Percentiles rank a stretch among this genome's conserved stretches.
Evolutionary conservation across 1,284 basidiomycete genomes (phyloP).

Genomic region (Neolentinus lepideus): DNA sequence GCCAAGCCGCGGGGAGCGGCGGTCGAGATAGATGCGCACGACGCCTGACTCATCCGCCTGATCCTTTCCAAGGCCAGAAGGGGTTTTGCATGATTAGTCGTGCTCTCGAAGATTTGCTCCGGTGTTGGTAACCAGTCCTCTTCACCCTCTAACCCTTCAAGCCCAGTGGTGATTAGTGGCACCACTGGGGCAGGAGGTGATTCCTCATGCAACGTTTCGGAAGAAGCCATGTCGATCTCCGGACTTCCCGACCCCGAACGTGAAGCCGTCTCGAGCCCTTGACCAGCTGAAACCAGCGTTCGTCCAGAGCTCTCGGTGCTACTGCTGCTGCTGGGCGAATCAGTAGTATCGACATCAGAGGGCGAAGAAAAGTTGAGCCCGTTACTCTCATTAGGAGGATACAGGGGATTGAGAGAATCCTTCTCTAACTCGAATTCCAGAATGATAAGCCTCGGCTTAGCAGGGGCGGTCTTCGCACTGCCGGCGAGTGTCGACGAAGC

Average conservation of each 20-base stretch:
- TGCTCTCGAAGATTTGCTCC: conserved; percentile 69
- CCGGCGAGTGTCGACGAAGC: conserved; percentile 13
- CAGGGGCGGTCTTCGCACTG: conserved; percentile 5
- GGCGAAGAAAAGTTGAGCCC: conserved; percentile 22
- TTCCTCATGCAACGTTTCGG: neutral
- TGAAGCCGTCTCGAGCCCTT: conserved; percentile 12
- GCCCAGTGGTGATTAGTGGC: conserved; percentile 6
- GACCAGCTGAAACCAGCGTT: conserved; percentile 19
- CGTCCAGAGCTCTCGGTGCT: conserved; percentile 23
- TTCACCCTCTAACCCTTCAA: conserved; percentile 26
- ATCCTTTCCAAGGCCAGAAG: conserved; percentile 70
- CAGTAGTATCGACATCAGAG: conserved; percentile 9
- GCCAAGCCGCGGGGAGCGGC: neutral
- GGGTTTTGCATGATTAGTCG: conserved; percentile 67
- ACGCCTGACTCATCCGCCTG: conserved; percentile 35
- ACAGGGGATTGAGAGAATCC: conserved; percentile 71
- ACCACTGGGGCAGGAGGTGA: conserved; percentile 1
- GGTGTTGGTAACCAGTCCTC: conserved; percentile 42
- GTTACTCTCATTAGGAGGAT: conserved; percentile 29
- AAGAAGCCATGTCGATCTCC: neutral
- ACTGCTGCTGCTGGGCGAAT: conserved; percentile 14
- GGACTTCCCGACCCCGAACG: conserved; percentile 1
- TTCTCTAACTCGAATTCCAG: conserved; percentile 82
- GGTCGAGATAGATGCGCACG: conserved; percentile 1
- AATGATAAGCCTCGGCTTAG: conserved; percentile 39